These are phyloP conservation scores for Colletotrichum salicis DNA, from an alignment of 2,329 filamentous ascomycete species.

Conservation along the genomic window DNA sequence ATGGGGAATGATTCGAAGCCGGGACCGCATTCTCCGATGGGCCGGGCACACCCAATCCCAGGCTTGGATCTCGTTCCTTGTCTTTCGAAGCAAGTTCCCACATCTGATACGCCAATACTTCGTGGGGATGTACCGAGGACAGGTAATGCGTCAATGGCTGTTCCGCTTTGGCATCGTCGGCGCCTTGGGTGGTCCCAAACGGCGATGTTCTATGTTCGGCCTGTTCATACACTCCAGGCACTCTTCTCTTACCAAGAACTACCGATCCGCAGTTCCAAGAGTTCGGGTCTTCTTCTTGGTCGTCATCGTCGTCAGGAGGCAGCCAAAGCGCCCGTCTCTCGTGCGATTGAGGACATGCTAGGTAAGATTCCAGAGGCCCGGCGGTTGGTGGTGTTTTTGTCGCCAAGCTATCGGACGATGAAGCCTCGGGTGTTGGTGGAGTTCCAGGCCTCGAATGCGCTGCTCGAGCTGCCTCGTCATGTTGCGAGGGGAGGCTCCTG, in stretches of 20 bases:
- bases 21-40: background rate
- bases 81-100: background rate
- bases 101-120: background rate
- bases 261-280: background rate
- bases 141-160: slow-evolving; percentile 10
- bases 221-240: background rate
- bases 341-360: background rate
- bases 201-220: background rate
- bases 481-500: background rate
- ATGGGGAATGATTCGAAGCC: background rate
- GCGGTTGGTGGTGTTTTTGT: background rate
- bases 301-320: background rate
- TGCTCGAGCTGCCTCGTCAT: background rate
- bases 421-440: background rate
- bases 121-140: background rate
- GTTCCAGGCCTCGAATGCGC: background rate
- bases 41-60: background rate
- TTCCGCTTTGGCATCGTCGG: background rate
- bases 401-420: background rate
- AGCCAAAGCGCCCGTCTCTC: background rate
- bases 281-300: background rate
- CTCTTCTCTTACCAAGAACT: background rate
- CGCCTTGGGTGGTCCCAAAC: background rate
- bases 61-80: background rate
- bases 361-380: background rate